Base-by-base conservation (phyloP, 805 yeast species). In the Zygosaccharomyces gambellarensis region DNA sequence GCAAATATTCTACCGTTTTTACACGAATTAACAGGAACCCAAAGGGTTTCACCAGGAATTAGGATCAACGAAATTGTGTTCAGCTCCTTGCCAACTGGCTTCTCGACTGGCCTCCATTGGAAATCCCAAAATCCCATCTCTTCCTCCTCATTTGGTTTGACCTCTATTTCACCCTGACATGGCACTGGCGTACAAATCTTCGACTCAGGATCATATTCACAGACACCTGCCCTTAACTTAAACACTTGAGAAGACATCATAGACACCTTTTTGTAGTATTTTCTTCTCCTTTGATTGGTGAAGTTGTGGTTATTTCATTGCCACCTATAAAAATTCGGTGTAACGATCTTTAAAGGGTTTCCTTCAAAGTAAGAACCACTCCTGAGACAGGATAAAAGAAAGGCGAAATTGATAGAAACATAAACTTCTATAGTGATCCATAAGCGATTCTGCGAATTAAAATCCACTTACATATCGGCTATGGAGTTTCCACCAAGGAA, bases 31-130 rank as follows among this genome's bases (percentile, higher is more conserved):
- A 87, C 81, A 42, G 78, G 85, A 49, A 79, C 76, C 81, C 90
- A 86, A 42, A 82, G 78, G 43, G 88, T 90, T 58, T 88, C 96
- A 6, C 95, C 95, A 0, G 95, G 94, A 55, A 88, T 82, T 42
- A 89, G 77, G 59, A 87, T 75, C 54, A 87, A 73, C 44, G 71
- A 75, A 22, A 64, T 58, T n/a, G 65, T 54, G 12, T 53, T 58
- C 14, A 54, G 42, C 28, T 53, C 53, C n/a, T 60, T 58, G 38
- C 66, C 63, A 30, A 53, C 54, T n/a, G 59, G 56, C 36, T 58
- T 58, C 43, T 64, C 70, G 8, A 49, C 47, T 12, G 70, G 61
- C 11, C 50, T 55, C 71, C 71, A 67, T 53, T 63, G 61, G 47
- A 67, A 62, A 46, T 67, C 69, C 59, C 62, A 64, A 41, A 67